Conservation (phyloP, 75 land plant genomes). For the Cupressus sempervirens region DNA sequence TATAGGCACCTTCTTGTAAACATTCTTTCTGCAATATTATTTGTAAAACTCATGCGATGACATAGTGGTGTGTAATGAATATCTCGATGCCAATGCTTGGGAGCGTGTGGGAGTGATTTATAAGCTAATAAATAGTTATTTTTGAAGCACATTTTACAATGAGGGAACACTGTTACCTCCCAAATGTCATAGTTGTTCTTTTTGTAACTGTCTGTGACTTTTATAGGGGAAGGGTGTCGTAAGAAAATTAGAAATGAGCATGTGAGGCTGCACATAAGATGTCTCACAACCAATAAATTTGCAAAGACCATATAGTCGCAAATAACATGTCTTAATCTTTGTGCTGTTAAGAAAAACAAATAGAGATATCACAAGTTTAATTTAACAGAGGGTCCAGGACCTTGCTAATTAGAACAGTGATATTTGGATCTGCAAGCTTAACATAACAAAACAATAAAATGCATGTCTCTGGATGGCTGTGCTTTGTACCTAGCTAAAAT, state of each 20-base stretch:
- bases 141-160: background rate
- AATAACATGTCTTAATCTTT: background rate
- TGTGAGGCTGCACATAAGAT: background rate
- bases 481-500: background rate
- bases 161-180: background rate
- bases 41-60: background rate
- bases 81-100: background rate
- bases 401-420: background rate
- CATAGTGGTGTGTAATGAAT: background rate
- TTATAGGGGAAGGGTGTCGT: background rate
- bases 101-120: background rate
- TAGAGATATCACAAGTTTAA: background rate
- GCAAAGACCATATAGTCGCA: background rate
- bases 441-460: background rate
- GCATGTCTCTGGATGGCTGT: background rate
- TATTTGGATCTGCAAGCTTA: background rate
- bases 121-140: no score
- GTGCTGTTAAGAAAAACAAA: background rate
- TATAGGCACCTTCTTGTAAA: background rate
- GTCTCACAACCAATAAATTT: background rate
- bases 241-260: background rate
- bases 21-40: background rate
- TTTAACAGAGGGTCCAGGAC: background rate
- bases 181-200: no score
- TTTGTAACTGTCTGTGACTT: background rate